A percentile compares a stretch with the other conserved stretches of the same genome.
Conservation (phyloP, 768 basidiomycete genomes). For the Leccinum ochraceum region DNA sequence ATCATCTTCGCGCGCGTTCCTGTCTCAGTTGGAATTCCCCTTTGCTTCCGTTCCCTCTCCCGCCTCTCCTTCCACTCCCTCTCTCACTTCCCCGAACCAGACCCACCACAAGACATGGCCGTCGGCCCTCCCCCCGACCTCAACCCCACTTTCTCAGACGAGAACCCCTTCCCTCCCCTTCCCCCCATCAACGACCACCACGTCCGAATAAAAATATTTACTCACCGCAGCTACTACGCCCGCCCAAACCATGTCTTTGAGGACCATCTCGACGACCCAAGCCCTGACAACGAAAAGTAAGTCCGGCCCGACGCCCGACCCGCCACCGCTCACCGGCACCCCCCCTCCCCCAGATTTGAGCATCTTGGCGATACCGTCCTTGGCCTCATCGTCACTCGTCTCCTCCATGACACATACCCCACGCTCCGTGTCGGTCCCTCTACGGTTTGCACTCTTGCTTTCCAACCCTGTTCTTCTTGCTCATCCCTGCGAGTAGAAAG, state of each 20-base stretch:
- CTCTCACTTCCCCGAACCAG: not conserved
- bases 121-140: constrained; percentile 8
- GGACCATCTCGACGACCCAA: constrained; percentile 67
- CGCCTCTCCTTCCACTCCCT: not conserved
- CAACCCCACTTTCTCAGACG: constrained; percentile 33
- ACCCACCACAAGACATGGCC: constrained; percentile 4
- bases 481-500: constrained; percentile 55
- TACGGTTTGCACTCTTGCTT: constrained; percentile 41
- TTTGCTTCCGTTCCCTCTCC: too few relatives aligned
- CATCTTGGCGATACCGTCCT: constrained; percentile 79
- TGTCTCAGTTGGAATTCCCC: too few relatives aligned
- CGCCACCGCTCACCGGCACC: not conserved
- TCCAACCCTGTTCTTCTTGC: too few relatives aligned
- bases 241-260: constrained; percentile 77
- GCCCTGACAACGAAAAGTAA: constrained; percentile 83
- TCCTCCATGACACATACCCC: constrained; percentile 66
- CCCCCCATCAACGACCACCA: constrained; percentile 51
- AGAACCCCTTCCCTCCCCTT: constrained; percentile 50
- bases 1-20: too few relatives aligned
- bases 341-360: constrained; percentile 51
- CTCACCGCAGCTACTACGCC: constrained; percentile 70
- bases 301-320: constrained; percentile 13
- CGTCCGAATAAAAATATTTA: constrained; percentile 62
- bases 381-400: constrained; percentile 61
- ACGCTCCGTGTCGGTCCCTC: constrained; percentile 74